phyloP scores from a whole-genome alignment of 2,329 filamentous ascomycete species.

The Paecilomyces variotii region DNA sequence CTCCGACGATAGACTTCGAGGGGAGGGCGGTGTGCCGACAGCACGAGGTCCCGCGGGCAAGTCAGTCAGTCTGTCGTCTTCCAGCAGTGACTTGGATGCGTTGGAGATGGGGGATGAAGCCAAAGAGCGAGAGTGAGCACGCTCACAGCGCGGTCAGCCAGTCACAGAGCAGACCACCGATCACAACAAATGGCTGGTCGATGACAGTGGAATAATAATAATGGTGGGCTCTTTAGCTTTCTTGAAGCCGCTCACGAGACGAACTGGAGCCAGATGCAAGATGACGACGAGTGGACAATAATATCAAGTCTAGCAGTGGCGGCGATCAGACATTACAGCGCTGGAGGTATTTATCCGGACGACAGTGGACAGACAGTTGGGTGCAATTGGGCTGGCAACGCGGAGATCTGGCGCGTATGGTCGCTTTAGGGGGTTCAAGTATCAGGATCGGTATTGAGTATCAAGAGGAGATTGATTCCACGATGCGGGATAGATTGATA shows the following conservation, averaged over 20 bases:
- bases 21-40: not conserved
- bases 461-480: not conserved
- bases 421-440: not conserved
- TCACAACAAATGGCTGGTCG: constrained; percentile 1
- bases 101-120: not conserved
- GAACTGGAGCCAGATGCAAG: constrained; percentile 10
- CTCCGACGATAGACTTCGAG: not conserved
- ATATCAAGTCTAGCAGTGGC: not conserved
- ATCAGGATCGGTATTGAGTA: not conserved
- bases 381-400: not conserved
- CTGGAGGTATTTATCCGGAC: not conserved
- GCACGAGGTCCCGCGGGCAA: not conserved
- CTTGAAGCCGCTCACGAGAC: constrained; percentile 12
- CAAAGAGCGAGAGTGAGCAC: not conserved
- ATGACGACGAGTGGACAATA: constrained; percentile 8
- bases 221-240: not conserved
- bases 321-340: not conserved
- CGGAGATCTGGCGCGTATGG: not conserved
- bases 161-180: not conserved
- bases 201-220: constrained; percentile 2
- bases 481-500: not conserved
- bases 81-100: not conserved
- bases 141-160: constrained; percentile 1
- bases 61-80: not conserved
- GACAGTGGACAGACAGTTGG: not conserved